These are phyloP conservation scores for Epichloe gansuensis DNA, from an alignment of 2,329 filamentous ascomycete species.

Conservation along the genomic window DNA sequence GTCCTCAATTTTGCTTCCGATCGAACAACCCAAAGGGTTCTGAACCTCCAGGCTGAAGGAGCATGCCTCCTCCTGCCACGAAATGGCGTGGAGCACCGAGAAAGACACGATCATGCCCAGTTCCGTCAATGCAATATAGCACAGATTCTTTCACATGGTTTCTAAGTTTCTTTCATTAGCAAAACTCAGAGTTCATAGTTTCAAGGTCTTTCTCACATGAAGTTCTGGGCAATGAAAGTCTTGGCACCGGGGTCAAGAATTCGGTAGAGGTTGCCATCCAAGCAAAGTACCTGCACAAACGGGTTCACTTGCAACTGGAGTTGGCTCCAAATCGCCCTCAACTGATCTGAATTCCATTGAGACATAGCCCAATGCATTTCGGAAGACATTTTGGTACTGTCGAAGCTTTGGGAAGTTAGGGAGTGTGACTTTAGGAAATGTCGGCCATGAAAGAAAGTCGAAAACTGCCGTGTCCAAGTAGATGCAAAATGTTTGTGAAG, in stretches of 20 bases:
- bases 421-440: neutral
- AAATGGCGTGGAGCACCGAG: slow-evolving; percentile 16
- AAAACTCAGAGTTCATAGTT: neutral
- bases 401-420: too few species aligned
- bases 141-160: slow-evolving; percentile 12
- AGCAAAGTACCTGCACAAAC: slow-evolving; percentile 9
- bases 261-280: slow-evolving; percentile 11
- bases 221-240: slow-evolving; percentile 12
- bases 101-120: slow-evolving; percentile 13
- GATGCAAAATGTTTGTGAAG: neutral
- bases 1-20: slow-evolving; percentile 6
- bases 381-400: neutral
- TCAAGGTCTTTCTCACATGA: slow-evolving; percentile 12
- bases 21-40: slow-evolving; percentile 13
- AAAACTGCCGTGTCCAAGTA: neutral
- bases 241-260: slow-evolving; percentile 11
- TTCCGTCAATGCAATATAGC: slow-evolving; percentile 17
- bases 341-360: slow-evolving; percentile 5
- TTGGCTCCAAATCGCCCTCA: slow-evolving; percentile 10
- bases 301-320: slow-evolving; percentile 9
- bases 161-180: neutral
- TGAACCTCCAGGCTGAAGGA: slow-evolving; percentile 8
- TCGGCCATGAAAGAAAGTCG: neutral
- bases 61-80: slow-evolving; percentile 11
- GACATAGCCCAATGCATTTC: neutral